These are phyloP conservation scores for Coelastrella sp. DNA, from an alignment of 139 green algal genomes.

Conservation along the genomic window DNA sequence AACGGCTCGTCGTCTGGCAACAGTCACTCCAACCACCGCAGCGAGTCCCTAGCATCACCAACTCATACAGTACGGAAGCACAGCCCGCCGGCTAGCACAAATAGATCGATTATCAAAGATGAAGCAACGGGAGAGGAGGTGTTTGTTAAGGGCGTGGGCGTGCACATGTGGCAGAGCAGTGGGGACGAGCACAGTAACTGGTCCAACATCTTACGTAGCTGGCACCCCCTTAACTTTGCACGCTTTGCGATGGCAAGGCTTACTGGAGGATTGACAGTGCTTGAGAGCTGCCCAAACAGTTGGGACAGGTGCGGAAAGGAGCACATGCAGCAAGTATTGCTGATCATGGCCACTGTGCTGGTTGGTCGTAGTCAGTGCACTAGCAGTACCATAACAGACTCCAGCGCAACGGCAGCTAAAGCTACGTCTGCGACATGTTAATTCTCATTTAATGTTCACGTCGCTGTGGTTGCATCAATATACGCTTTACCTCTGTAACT, in stretches of 20 bases:
- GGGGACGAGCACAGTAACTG: slow-evolving; percentile 44
- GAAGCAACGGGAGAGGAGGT: background rate
- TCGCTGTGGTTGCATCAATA: no score
- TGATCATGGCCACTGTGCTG: background rate
- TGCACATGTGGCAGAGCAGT: slow-evolving; percentile 40
- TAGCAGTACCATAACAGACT: no score
- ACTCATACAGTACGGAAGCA: background rate
- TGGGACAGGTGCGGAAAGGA: slow-evolving; percentile 40
- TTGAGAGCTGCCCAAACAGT: slow-evolving; percentile 21
- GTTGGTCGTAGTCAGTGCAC: background rate
- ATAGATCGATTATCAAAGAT: background rate
- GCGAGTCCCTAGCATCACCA: background rate
- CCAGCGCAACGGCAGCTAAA: no score
- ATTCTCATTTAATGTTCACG: no score
- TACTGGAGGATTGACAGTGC: background rate
- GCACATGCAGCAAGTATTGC: background rate
- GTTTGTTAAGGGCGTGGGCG: slow-evolving; percentile 37
- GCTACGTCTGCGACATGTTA: no score
- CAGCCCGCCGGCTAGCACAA: background rate
- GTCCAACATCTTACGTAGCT: background rate
- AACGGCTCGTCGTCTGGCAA: no score
- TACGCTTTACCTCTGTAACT: no score
- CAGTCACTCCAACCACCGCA: no score
- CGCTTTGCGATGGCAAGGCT: slow-evolving; percentile 26
- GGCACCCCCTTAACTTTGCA: slow-evolving; percentile 10